Percentiles rank a stretch among this genome's conserved stretches.
These are phyloP conservation scores for Singerocomus inundabilis DNA, from an alignment of 1,284 basidiomycete genomes.

Conservation along the genomic window DNA sequence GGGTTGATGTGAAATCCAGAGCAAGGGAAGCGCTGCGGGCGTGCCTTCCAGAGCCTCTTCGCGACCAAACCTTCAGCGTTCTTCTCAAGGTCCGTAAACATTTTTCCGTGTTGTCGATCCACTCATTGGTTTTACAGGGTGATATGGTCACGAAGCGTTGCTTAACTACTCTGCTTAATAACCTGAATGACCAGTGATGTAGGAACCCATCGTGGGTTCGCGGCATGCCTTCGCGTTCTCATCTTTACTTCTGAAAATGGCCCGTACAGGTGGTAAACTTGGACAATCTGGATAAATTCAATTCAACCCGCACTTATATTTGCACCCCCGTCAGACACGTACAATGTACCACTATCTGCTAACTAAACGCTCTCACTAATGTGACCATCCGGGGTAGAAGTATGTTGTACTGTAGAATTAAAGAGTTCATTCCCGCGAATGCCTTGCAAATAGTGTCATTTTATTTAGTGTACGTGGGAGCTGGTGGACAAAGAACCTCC, in stretches of 20 bases:
- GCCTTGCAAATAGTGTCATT: not conserved
- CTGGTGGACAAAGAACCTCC: not conserved
- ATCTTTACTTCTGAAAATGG: constrained; percentile 17
- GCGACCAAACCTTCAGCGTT: constrained; percentile 91
- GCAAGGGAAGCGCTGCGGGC: constrained; percentile 95
- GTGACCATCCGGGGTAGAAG: constrained; percentile 35
- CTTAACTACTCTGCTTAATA: constrained; percentile 91
- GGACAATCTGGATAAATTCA: constrained; percentile 35
- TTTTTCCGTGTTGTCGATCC: not conserved
- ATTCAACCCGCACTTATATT: constrained; percentile 32
- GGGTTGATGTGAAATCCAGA: constrained; percentile 41
- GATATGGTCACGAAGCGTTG: constrained; percentile 97
- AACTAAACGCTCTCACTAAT: constrained; percentile 35
- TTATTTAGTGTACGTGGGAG: constrained; percentile 16
- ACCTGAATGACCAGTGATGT: constrained; percentile 67
- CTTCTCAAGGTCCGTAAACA: constrained; percentile 72
- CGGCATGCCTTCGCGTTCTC: constrained; percentile 6
- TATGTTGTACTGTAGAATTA: constrained; percentile 35
- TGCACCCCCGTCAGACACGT: constrained; percentile 24
- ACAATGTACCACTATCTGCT: constrained; percentile 33
- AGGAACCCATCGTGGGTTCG: not conserved
- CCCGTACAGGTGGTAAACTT: constrained; percentile 24
- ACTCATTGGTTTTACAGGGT: constrained; percentile 50
- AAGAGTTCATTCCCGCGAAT: constrained; percentile 13
- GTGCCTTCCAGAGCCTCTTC: constrained; percentile 94